A percentile compares a stretch with the other conserved stretches of the same genome.
phyloP scores from a whole-genome alignment of 805 yeast genomes.

The Yarrowia alimentaria region DNA sequence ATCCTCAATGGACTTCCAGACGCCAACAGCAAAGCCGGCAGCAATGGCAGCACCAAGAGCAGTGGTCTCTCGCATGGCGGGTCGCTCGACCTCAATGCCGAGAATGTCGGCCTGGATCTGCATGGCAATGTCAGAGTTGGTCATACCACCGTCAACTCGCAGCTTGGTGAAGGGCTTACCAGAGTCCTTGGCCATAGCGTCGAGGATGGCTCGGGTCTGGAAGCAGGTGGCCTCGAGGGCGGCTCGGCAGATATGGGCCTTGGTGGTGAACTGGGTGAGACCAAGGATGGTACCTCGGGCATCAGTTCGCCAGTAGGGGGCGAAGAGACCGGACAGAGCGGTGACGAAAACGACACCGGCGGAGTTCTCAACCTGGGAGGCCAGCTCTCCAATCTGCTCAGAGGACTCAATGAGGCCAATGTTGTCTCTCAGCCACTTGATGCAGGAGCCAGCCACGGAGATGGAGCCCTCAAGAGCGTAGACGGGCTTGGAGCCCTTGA shows the following conservation, averaged over 20 bases:
- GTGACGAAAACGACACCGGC: slow-evolving; percentile 96
- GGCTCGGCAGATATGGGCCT: slow-evolving; percentile 89
- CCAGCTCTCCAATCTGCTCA: slow-evolving; percentile 86
- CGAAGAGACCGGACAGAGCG: slow-evolving; percentile 89
- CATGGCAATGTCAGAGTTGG: slow-evolving; percentile 84
- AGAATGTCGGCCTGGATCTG: slow-evolving; percentile 90
- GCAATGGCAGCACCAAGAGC: slow-evolving; percentile 97
- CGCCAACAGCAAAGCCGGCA: slow-evolving; percentile 71
- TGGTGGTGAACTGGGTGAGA: slow-evolving; percentile 86
- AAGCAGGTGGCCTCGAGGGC: slow-evolving; percentile 93
- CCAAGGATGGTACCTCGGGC: slow-evolving; percentile 94
- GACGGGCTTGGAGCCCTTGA: slow-evolving; percentile 70
- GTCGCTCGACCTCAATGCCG: slow-evolving; percentile 81
- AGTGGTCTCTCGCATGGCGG: slow-evolving; percentile 83
- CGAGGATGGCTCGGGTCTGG: slow-evolving; percentile 86
- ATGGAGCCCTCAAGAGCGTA: slow-evolving; percentile 94
- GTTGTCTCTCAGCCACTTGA: slow-evolving; percentile 92
- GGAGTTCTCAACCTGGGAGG: slow-evolving; percentile 72
- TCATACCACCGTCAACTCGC: slow-evolving; percentile 92
- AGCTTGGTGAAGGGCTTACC: slow-evolving; percentile 54
- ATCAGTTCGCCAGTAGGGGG: slow-evolving; percentile 94
- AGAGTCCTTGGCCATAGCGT: slow-evolving; percentile 85
- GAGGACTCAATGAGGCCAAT: slow-evolving; percentile 76
- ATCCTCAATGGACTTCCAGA: slow-evolving; percentile 77
- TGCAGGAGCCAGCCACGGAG: slow-evolving; percentile 92